phyloP scores from a whole-genome alignment of 768 basidiomycete species.

The Amanita brunnescens region DNA sequence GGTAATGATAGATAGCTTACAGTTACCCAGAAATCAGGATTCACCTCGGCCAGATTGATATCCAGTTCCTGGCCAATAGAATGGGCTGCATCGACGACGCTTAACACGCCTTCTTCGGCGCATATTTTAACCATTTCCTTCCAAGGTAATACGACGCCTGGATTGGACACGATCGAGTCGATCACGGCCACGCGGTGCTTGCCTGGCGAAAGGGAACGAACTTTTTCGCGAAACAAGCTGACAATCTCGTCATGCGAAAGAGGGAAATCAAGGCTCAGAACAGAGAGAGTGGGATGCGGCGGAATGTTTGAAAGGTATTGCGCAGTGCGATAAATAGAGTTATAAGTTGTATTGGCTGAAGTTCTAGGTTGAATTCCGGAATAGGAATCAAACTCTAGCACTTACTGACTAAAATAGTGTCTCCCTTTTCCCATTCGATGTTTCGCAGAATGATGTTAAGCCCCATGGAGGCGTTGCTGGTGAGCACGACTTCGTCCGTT shows the following conservation, averaged over 20 bases:
- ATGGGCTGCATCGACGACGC: slow-evolving; percentile 71
- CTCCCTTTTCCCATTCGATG: slow-evolving; percentile 57
- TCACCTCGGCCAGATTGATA: slow-evolving; percentile 43
- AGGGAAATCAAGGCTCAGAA: slow-evolving; percentile 47
- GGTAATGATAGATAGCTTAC: slow-evolving; percentile 27
- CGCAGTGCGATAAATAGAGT: slow-evolving; percentile 40
- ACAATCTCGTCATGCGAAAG: slow-evolving; percentile 48
- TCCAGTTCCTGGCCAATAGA: slow-evolving; percentile 63
- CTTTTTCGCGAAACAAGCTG: slow-evolving; percentile 31
- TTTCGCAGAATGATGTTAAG: slow-evolving; percentile 62
- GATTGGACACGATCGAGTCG: slow-evolving; percentile 51
- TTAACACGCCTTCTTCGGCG: slow-evolving; percentile 50
- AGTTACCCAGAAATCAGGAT: slow-evolving; percentile 70
- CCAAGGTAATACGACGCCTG: slow-evolving; percentile 64
- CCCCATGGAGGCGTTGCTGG: slow-evolving; percentile 55
- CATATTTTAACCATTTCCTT: slow-evolving; percentile 58
- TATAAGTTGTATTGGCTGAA: slow-evolving; percentile 40
- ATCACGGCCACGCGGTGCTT: slow-evolving; percentile 54
- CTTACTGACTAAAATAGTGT: slow-evolving; percentile 58
- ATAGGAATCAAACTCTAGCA: slow-evolving; percentile 6
- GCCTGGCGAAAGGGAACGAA: slow-evolving; percentile 23
- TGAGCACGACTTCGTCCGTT: slow-evolving; percentile 49
- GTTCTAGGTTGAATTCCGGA: not conserved
- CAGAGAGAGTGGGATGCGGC: slow-evolving; percentile 42
- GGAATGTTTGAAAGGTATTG: slow-evolving; percentile 45